A percentile compares a stretch with the other conserved stretches of the same genome.
Evolutionary conservation across 2,329 filamentous ascomycete species (phyloP).

Genomic region (Xylariales sp.): DNA sequence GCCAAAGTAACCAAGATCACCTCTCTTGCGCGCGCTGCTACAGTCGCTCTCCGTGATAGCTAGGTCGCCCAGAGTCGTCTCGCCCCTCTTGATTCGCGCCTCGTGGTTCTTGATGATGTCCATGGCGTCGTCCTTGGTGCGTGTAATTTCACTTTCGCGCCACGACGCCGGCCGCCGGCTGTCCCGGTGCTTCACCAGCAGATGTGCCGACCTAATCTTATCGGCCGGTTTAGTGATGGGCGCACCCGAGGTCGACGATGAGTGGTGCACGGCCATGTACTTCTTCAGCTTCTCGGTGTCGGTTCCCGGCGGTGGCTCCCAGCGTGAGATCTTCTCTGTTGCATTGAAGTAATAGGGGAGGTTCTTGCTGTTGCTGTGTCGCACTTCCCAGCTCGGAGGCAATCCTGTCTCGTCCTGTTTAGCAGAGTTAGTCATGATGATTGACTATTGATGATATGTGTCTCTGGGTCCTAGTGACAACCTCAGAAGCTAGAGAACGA

Average conservation of each 20-base stretch:
- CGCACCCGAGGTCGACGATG: constrained; percentile 45
- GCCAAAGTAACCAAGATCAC: constrained; percentile 93
- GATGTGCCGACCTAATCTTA: constrained; percentile 89
- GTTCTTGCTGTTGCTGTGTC: constrained; percentile 97
- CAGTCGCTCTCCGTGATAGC: constrained; percentile 90
- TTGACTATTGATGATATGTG: background rate
- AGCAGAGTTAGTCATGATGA: background rate
- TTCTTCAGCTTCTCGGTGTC: constrained; percentile 89
- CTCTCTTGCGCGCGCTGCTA: constrained; percentile 88
- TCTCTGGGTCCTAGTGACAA: background rate
- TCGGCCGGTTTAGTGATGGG: constrained; percentile 49
- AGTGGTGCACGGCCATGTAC: constrained; percentile 90
- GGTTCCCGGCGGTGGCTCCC: constrained; percentile 86
- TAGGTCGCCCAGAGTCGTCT: constrained; percentile 70
- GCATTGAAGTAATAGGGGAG: constrained; percentile 98
- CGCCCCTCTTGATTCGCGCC: constrained; percentile 66
- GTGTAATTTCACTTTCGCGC: constrained; percentile 84
- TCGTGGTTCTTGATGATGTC: constrained; percentile 73
- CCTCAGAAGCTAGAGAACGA: no score
- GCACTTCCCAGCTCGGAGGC: constrained; percentile 87
- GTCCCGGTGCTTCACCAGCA: constrained; percentile 88
- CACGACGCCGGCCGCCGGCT: constrained; percentile 89
- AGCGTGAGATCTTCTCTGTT: constrained; percentile 79
- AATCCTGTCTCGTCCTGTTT: constrained; percentile 69
- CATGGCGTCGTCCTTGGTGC: constrained; percentile 81